Base-by-base conservation (phyloP, 352 stramenopile species). In the Saprolegnia parasitica region DNA sequence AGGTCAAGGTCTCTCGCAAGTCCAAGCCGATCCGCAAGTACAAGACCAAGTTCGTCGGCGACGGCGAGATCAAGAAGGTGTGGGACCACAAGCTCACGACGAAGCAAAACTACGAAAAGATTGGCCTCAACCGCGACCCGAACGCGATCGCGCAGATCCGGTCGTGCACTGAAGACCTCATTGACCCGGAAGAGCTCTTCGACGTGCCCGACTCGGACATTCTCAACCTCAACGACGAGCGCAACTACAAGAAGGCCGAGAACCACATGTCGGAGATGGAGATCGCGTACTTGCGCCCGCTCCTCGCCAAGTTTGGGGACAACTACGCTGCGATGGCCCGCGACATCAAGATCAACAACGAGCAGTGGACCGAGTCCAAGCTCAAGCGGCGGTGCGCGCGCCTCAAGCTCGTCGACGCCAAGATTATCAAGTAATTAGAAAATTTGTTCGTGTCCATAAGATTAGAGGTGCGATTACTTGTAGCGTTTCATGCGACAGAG, bases 261-360 rank as follows among this genome's bases (percentile, higher is more conserved):
- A 90, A 93, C 73, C 80, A 90, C 76, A 87, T 93, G 77, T 91
- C 83, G 5, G 81, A 85, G 40, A 81, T 90, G 56, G 85, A 93
- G 68, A 66, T 83, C 71, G 84, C 88, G 71, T 93, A 93, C 68
- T 65, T 93, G 71, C 83, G 85, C 39, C 79, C 76, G 54, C 78
- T 89, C 21, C 71, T 90, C 20, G 79, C 79, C 66, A 93, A 91
- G 73, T 75, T 91, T 68, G 79, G 78, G 56, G 81, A 93, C 32
- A 61, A 89, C 76, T 90, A 80, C 77, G 79, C 80, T 40, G 84
- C 81, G 72, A 93, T 93, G 85, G 78, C 74, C 71, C 79, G 83
- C 64, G 85, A 93, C 57, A 87, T 93, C 71, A 93, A 93, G 78
- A 79, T 74, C 46, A 93, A 93, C 80, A 85, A 85, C 65, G 86